These are phyloP conservation scores for Acer campestre DNA, from an alignment of 345 rosid species.

Conservation along the genomic window DNA sequence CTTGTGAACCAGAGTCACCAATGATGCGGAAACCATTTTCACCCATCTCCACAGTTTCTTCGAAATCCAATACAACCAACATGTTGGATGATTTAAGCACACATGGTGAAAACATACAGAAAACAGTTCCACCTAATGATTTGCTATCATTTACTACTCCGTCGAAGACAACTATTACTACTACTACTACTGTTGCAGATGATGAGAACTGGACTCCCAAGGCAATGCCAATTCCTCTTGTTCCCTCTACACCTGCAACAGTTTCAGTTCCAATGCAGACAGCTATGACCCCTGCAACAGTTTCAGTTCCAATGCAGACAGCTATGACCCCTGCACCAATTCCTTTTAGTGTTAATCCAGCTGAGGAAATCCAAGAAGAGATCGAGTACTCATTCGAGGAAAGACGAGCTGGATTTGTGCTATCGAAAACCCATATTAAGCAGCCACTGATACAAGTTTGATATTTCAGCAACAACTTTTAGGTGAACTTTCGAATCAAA, in stretches of 20 bases:
- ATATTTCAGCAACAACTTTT: conserved; percentile 17
- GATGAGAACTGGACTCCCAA: conserved; percentile 75
- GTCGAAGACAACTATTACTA: conserved; percentile 28
- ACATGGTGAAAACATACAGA: conserved; percentile 35
- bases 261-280: conserved; percentile 79
- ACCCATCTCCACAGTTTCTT: conserved; percentile 57
- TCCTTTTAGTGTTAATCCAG: conserved; percentile 30
- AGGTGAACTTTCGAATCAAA: conserved; percentile 6
- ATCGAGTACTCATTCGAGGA: conserved; percentile 90
- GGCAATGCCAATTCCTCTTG: conserved; percentile 46
- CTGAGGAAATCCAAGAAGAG: conserved; percentile 45
- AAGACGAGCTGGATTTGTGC: conserved; percentile 74
- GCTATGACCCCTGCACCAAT: conserved; percentile 62
- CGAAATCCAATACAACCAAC: conserved; percentile 47
- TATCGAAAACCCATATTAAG: conserved; percentile 42
- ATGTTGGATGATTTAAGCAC: conserved; percentile 26
- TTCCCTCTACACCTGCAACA: conserved; percentile 70
- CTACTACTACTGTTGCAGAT: conserved; percentile 24
- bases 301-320: conserved; percentile 78
- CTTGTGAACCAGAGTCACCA: conserved; percentile 60
- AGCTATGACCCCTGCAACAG: conserved; percentile 65
- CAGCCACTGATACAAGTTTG: conserved; percentile 49
- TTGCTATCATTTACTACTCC: conserved; percentile 50
- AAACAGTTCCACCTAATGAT: conserved; percentile 30
- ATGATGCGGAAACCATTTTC: conserved; percentile 86